A percentile compares a stretch with the other conserved stretches of the same genome.
Evolutionary conservation across 2,329 filamentous ascomycete genomes (phyloP).

Genomic region (Ascochyta pisi): DNA sequence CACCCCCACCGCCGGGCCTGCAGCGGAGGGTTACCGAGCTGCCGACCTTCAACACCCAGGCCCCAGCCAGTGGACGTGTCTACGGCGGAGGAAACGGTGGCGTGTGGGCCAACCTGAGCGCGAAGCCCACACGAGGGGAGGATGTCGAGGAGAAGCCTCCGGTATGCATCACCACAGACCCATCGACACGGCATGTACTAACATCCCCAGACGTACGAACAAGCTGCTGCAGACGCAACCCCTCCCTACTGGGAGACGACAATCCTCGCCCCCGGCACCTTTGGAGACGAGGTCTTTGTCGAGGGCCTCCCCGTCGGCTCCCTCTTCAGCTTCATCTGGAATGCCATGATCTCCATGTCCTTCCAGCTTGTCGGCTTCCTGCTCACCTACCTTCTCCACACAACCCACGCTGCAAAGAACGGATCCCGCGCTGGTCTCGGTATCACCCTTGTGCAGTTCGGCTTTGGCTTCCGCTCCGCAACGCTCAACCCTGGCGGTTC

Average conservation of each 20-base stretch:
- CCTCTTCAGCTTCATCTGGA: conserved; percentile 87
- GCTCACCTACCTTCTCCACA: conserved; percentile 96
- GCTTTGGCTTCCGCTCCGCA: conserved; percentile 86
- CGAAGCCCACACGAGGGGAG: conserved; percentile 82
- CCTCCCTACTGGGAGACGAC: conserved; percentile 99
- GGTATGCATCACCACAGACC: conserved; percentile 62
- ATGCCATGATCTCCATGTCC: conserved; percentile 92
- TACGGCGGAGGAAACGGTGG: conserved; percentile 86
- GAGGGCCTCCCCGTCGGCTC: conserved; percentile 93
- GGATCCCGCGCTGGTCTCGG: conserved; percentile 93
- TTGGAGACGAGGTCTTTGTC: conserved; percentile 94
- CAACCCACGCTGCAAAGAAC: conserved; percentile 97
- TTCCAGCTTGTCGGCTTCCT: conserved; percentile 98
- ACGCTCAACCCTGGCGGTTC: conserved; percentile 42
- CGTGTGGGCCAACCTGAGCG: conserved; percentile 93
- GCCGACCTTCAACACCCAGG: conserved; percentile 56
- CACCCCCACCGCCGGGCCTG: conserved; percentile 46
- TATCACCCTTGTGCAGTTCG: conserved; percentile 94
- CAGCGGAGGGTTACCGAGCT: conserved; percentile 61
- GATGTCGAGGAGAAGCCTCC: conserved; percentile 91
- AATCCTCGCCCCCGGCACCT: conserved; percentile 89
- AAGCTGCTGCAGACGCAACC: conserved; percentile 93
- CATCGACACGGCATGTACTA: conserved; percentile 1
- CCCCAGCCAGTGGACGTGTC: conserved; percentile 57
- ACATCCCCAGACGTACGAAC: conserved; percentile 83